A percentile compares a stretch with the other conserved stretches of the same genome.
These are phyloP conservation scores for Fibroporia radiculosa DNA, from an alignment of 768 basidiomycete genomes.

Conservation along the genomic window DNA sequence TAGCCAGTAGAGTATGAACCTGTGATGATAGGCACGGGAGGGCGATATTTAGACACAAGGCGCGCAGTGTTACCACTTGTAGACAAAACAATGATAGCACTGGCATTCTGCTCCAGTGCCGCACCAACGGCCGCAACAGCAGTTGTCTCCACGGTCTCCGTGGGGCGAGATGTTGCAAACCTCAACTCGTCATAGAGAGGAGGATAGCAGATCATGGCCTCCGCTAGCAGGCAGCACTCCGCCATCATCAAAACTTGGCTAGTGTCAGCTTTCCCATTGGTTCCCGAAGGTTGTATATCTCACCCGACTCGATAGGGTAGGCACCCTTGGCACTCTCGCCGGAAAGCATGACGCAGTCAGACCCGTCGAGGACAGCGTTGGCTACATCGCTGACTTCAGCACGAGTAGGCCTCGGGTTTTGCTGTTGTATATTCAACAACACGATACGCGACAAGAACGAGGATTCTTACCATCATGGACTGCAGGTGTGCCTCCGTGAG, in stretches of 20 bases:
- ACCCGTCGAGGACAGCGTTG: constrained; percentile 97
- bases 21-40: constrained; percentile 88
- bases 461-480: constrained; percentile 84
- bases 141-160: constrained; percentile 91
- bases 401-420: constrained; percentile 97
- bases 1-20: constrained; percentile 34
- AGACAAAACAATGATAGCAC: constrained; percentile 92
- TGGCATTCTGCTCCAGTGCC: constrained; percentile 89
- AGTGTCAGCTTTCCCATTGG: no score
- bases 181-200: constrained; percentile 89
- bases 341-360: constrained; percentile 99
- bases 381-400: constrained; percentile 99
- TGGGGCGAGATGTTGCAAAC: constrained; percentile 74
- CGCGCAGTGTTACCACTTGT: constrained; percentile 96
- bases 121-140: constrained; percentile 95
- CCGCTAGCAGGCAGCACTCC: constrained; percentile 95
- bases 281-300: no score
- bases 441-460: constrained; percentile 2
- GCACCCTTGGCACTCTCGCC: constrained; percentile 98
- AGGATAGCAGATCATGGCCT: constrained; percentile 91
- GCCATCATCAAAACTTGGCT: constrained; percentile 94
- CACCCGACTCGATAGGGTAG: constrained; percentile 94
- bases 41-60: constrained; percentile 93
- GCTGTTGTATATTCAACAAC: constrained; percentile 36
- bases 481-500: constrained; percentile 21